Evolutionary conservation across 1,284 basidiomycete species (phyloP).

Genomic region (Leccinum insolens): DNA sequence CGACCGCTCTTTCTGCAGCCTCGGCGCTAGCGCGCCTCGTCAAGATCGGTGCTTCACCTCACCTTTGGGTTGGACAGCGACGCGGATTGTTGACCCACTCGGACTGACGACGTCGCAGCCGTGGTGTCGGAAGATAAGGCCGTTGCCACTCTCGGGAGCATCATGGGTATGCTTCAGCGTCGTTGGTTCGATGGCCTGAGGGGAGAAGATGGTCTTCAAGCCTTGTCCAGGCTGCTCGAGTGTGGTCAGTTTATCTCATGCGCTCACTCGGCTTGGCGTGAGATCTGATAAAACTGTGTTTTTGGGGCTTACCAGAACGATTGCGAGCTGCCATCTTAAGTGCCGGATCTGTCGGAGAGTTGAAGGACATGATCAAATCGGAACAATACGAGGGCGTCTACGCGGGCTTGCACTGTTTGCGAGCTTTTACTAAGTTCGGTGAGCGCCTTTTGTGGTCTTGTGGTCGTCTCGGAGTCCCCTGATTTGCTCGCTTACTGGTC

Average conservation of each 20-base stretch:
- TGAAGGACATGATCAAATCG: conserved; percentile 21
- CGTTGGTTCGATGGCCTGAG: no score
- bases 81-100: neutral
- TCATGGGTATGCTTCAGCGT: conserved; percentile 26
- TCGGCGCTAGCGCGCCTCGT: conserved; percentile 20
- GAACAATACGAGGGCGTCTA: conserved; percentile 9
- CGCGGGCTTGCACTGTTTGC: conserved; percentile 29
- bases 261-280: neutral
- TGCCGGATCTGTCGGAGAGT: conserved; percentile 12
- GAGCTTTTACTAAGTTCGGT: conserved; percentile 21
- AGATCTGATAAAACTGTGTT: neutral
- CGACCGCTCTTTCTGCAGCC: conserved; percentile 26
- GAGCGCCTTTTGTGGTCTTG: neutral
- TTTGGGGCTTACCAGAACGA: conserved; percentile 10
- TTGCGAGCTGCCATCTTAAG: conserved; percentile 20
- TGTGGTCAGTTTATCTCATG: conserved; percentile 19
- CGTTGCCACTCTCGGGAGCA: conserved; percentile 1
- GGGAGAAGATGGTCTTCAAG: conserved; percentile 15
- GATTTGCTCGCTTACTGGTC: neutral
- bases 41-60: conserved; percentile 22
- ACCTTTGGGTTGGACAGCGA: neutral
- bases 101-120: conserved; percentile 21
- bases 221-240: conserved; percentile 21
- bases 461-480: neutral
- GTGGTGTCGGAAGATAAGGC: conserved; percentile 14